Conservation (phyloP, 768 basidiomycete genomes). For the Kwoniella newhampshirensis region DNA sequence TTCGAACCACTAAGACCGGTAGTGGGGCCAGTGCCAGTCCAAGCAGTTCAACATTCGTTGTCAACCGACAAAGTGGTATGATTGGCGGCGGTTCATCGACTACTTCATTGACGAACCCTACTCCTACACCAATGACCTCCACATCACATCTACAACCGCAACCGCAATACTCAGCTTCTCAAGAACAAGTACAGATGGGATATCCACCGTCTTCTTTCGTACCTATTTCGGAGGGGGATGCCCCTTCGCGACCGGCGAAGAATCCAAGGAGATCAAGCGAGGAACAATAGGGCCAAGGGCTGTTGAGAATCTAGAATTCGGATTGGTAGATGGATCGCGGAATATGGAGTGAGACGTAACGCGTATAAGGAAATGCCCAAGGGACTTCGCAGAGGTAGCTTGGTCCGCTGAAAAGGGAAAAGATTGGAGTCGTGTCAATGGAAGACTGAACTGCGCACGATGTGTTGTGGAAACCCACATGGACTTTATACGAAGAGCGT, state of each 20-base stretch:
- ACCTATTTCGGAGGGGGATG: conserved; percentile 10
- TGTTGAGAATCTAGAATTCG: too few relatives aligned
- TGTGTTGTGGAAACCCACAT: too few relatives aligned
- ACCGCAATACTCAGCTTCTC: too few relatives aligned
- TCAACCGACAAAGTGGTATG: not conserved
- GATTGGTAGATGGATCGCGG: not conserved
- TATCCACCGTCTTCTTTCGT: conserved; percentile 22
- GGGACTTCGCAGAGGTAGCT: too few relatives aligned
- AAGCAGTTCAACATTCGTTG: not conserved
- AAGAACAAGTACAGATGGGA: conserved; percentile 1
- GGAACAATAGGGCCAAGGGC: conserved; percentile 3
- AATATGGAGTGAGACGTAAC: too few relatives aligned
- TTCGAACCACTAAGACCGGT: conserved; percentile 5
- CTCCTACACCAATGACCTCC: too few relatives aligned
- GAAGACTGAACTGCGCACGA: not conserved
- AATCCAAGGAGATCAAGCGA: conserved; percentile 21
- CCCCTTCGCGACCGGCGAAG: conserved; percentile 9
- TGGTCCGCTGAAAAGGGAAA: too few relatives aligned
- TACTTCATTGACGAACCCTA: too few relatives aligned
- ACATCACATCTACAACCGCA: too few relatives aligned
- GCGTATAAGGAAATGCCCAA: not conserved
- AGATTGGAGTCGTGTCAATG: too few relatives aligned
- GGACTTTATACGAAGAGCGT: too few relatives aligned
- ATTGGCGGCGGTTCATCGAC: not conserved
- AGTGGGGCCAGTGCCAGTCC: not conserved